Evolutionary conservation across 2,329 filamentous ascomycete genomes (phyloP), one percentile per base, ranked within the genome.

Genomic region (Fusarium torreyae): DNA sequence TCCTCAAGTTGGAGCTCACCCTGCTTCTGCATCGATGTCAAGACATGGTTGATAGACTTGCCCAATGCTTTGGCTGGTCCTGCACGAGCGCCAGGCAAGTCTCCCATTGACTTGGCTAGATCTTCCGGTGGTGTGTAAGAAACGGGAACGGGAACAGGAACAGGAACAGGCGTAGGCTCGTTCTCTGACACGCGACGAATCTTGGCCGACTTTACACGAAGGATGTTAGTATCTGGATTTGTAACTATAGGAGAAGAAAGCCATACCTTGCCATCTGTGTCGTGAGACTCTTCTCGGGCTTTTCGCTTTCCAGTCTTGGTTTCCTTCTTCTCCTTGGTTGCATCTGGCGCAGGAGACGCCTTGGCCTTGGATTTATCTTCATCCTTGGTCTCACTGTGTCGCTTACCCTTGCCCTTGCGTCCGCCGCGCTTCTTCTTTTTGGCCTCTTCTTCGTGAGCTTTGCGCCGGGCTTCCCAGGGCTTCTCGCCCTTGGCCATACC

Each of bases 401-500:
- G 87, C 81, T 91, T 92, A 20, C 82, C 86, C 77, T 89, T 90
- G 49, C 81, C 84, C 77, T 89, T 91, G 72, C 91, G 89, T 48
- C 88, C 87, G 63, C 85, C 85, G 76, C 82, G 79, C 80, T 87
- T 84, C 80, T 86, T 85, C 79, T 86, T 82, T 79, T 86, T 81
- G 80, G 87, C 83, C 68, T 90, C 88, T 53, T 88, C 87, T 73
- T 91, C 88, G 72, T 91, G 86, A 51, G 82, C 83, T 72, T 86
- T 87, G 15, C 89, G 88, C 38, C 89, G 84, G 54, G 87, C 88
- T 76, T 94, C 91, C 96, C 96, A 98, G 0, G 94, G 92, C 79
- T 90, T 92, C 81, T 97, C 93, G 7, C 95, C 96, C 42, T 87
- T 88, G 20, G 85, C 88, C 58, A 98, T 91, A 59, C 91, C 93